These are phyloP conservation scores for Fusarium abutilonis DNA, from an alignment of 2,329 filamentous ascomycete species.

Conservation along the genomic window DNA sequence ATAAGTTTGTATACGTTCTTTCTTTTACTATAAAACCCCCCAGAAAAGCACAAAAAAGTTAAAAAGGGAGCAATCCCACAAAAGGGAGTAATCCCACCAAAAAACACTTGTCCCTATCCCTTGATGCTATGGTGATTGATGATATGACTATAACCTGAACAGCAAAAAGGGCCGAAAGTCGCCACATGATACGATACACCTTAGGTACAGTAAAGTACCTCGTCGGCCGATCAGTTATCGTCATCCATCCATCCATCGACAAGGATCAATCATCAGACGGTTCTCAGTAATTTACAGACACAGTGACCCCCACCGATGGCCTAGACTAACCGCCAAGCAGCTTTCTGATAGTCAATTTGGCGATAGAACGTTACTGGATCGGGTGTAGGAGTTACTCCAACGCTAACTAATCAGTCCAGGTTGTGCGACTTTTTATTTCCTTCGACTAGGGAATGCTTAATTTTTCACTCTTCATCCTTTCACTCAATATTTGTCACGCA, in stretches of 20 bases:
- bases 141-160: slow-evolving; percentile 1
- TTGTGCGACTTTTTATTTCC: slow-evolving; percentile 25
- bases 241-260: background rate
- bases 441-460: background rate
- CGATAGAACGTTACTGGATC: slow-evolving; percentile 27
- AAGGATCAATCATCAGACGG: slow-evolving; percentile 13
- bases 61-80: slow-evolving; percentile 25
- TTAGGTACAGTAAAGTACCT: slow-evolving; percentile 8
- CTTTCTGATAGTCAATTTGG: slow-evolving; percentile 24
- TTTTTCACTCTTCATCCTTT: slow-evolving; percentile 10
- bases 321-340: slow-evolving; percentile 10
- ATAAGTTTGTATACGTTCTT: slow-evolving; percentile 4
- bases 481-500: background rate
- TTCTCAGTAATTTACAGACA: slow-evolving; percentile 10
- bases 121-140: background rate
- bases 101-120: slow-evolving; percentile 4
- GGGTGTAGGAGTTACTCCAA: slow-evolving; percentile 20
- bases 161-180: slow-evolving; percentile 28
- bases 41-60: slow-evolving; percentile 28
- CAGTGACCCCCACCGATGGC: slow-evolving; percentile 27
- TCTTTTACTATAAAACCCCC: slow-evolving; percentile 2
- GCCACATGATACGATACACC: slow-evolving; percentile 2
- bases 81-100: slow-evolving; percentile 24
- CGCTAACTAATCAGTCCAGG: slow-evolving; percentile 17
- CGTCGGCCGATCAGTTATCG: slow-evolving; percentile 14